Conservation (phyloP, 2,329 filamentous ascomycete genomes). For the Ophiocordyceps camponoti-leonardi region DNA sequence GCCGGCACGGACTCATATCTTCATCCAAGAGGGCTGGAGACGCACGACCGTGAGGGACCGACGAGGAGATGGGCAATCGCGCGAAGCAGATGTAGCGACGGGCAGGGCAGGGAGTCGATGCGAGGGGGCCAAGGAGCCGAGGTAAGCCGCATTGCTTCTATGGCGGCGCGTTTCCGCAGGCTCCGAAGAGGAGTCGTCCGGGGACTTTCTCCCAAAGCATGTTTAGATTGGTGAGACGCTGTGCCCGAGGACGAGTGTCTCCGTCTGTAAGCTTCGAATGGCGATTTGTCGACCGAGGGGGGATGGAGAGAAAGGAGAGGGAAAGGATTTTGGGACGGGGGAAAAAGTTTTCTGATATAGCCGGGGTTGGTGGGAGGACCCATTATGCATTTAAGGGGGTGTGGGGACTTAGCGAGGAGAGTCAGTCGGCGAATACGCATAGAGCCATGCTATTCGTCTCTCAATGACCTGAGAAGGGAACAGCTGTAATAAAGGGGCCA, state of each 20-base stretch:
- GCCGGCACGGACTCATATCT: slow-evolving; percentile 63
- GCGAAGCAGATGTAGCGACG: slow-evolving; percentile 25
- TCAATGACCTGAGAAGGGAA: no score
- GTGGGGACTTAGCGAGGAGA: no score
- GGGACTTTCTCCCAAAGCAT: slow-evolving; percentile 99
- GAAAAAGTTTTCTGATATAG: background rate
- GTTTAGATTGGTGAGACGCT: slow-evolving; percentile 17
- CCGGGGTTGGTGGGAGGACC: background rate
- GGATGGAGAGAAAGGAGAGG: slow-evolving; percentile 20
- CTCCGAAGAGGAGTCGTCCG: slow-evolving; percentile 51
- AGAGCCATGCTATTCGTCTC: no score
- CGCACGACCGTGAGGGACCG: slow-evolving; percentile 18
- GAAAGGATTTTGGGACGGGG: background rate
- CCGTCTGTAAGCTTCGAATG: slow-evolving; percentile 98
- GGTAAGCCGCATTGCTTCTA: slow-evolving; percentile 95
- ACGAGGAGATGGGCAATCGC: slow-evolving; percentile 1
- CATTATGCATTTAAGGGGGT: background rate
- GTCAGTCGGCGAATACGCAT: no score
- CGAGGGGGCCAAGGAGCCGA: slow-evolving; percentile 39
- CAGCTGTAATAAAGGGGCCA: no score
- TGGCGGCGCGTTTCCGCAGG: slow-evolving; percentile 98
- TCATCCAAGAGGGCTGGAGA: slow-evolving; percentile 49
- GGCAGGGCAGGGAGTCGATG: slow-evolving; percentile 19
- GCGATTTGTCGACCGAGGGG: slow-evolving; percentile 99
- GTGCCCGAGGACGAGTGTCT: slow-evolving; percentile 21